Evolutionary conservation across 768 basidiomycete genomes (phyloP), one percentile per base, ranked within the genome.

Genomic region (Amanita phalloides): DNA sequence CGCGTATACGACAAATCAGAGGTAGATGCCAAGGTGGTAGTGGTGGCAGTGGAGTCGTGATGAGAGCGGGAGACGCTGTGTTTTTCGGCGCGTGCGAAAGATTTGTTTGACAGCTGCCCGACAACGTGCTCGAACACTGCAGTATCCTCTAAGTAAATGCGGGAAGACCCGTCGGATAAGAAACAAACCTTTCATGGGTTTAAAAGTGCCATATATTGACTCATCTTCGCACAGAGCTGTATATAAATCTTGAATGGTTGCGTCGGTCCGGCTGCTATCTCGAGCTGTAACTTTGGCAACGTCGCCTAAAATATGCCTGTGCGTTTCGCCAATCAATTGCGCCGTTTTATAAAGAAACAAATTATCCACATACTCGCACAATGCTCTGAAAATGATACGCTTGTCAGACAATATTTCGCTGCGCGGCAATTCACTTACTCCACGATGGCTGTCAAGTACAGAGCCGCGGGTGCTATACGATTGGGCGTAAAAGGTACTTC

Each of bases 361-460:
- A 9, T 44, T 47, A 47, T 35, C 21, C 14, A 52, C 84, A 64
- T 69, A 91, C 89, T 91, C 87, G 89, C 88, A 91, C 60, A 90
- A 74, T 53, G 86, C 81, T 69, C 90, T 91, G 63, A 28, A 59
- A 55, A 37, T 52, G 58, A 39, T 52, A 58, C 51, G 49, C 56
- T 51, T 56, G 55, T 57, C 45, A 53, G 45, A 21, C 35, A 68
- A 60, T 59, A 33, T 54, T 55, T 55, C 56, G 47, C 51, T 54
- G 49, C 49, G 54, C 49, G 48, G 14, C 41, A 37, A 54, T 44
- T 50, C 49, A 78, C 92, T 71, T 66, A 94, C 92, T 96, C 93
- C 28, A 96, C 72, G 56, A 95, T 89, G 6, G 92, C 91, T 2
- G 93, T 94, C 47, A 94, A 74, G 72, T 94, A 96, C 41, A 96